Conservation (phyloP, 352 stramenopile species). For the Pythium chondricola region DNA sequence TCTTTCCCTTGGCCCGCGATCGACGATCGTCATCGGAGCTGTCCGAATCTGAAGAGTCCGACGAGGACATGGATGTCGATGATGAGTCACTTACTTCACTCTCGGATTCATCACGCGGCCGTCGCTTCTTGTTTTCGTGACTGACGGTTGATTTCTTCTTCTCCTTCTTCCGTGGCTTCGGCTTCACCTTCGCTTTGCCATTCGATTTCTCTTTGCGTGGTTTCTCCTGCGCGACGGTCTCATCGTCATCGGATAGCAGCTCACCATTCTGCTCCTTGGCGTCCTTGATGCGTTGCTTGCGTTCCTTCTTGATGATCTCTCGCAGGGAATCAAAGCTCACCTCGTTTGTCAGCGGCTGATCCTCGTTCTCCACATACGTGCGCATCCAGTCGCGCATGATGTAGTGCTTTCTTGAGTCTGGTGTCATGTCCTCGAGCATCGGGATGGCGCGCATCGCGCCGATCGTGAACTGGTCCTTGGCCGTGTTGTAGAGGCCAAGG, state of each 20-base stretch:
- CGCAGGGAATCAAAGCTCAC: constrained; percentile 54
- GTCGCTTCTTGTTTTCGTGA: constrained; percentile 13
- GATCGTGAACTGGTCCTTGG: constrained; percentile 60
- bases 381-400: constrained; percentile 77
- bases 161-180: neutral
- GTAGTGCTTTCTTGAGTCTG: constrained; percentile 54
- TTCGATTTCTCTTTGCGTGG: constrained; percentile 10
- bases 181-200: constrained; percentile 9
- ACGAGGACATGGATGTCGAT: constrained; percentile 13
- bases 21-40: constrained; percentile 5
- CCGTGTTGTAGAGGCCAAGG: constrained; percentile 68
- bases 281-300: constrained; percentile 35
- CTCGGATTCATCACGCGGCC: constrained; percentile 5
- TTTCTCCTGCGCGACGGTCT: neutral
- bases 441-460: constrained; percentile 44
- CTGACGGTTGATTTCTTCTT: neutral
- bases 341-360: constrained; percentile 43
- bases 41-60: constrained; percentile 7
- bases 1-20: constrained; percentile 8
- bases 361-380: constrained; percentile 40
- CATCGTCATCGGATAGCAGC: constrained; percentile 21
- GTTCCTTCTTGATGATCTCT: constrained; percentile 38
- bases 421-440: constrained; percentile 42
- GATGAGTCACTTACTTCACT: constrained; percentile 10
- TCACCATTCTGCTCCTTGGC: constrained; percentile 40